phyloP scores from a whole-genome alignment of 75 land plant genomes.

The Pseudotsuga menziesii region DNA sequence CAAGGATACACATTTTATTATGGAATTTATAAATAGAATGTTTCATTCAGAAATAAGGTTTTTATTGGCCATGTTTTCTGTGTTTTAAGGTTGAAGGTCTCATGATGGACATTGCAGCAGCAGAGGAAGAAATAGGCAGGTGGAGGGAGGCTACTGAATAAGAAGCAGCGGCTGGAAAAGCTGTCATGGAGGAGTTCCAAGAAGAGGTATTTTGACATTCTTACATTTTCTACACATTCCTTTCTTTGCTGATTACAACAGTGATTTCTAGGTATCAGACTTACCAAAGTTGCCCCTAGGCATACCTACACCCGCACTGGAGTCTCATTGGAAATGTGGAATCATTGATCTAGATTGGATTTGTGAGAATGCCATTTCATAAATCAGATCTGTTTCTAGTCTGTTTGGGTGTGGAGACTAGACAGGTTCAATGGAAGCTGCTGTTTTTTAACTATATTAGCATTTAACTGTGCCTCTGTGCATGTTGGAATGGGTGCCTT shows the following conservation, averaged over 20 bases:
- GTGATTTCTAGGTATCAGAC: no score
- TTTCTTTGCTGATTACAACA: background rate
- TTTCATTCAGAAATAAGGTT: background rate
- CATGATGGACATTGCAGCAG: conserved; percentile 83
- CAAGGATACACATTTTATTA: no score
- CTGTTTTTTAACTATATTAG: no score
- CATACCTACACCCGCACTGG: no score
- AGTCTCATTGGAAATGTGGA: no score
- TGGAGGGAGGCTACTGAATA: conserved; percentile 94
- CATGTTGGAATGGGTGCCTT: conserved; percentile 7
- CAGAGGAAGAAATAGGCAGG: conserved; percentile 88
- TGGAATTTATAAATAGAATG: background rate
- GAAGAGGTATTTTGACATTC: conserved; percentile 50
- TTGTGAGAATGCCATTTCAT: no score
- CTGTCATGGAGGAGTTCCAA: conserved; percentile 67
- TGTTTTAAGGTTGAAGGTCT: conserved; percentile 75
- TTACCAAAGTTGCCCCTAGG: no score
- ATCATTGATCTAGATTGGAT: no score
- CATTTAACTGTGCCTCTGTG: no score
- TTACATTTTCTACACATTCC: background rate
- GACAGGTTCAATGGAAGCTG: no score
- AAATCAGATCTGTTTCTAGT: no score
- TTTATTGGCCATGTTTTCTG: background rate
- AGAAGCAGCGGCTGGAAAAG: conserved; percentile 94
- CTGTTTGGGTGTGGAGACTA: no score